Conservation (phyloP, 2,329 filamentous ascomycete genomes). For the Epichloe gansuensis region DNA sequence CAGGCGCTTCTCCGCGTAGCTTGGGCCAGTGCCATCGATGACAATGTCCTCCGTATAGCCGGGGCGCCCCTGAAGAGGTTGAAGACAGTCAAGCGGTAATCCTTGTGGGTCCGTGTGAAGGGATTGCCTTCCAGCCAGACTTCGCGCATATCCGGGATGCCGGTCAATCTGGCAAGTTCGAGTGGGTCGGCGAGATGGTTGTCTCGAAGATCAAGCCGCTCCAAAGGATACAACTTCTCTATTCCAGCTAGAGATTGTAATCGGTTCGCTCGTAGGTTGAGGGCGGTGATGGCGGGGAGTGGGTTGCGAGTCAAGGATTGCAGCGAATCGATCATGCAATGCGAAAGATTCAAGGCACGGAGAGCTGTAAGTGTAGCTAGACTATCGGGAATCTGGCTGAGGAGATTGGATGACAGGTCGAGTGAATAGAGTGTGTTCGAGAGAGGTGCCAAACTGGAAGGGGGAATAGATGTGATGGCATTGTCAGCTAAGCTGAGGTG, state of each 20-base stretch:
- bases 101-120: conserved; percentile 74
- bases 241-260: conserved; percentile 79
- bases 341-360: conserved; percentile 84
- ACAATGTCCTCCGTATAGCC: conserved; percentile 84
- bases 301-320: conserved; percentile 78
- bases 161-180: conserved; percentile 79
- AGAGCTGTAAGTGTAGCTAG: conserved; percentile 74
- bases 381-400: conserved; percentile 88
- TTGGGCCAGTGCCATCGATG: conserved; percentile 74
- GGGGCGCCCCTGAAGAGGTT: conserved; percentile 82
- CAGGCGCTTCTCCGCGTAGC: conserved; percentile 74
- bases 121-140: conserved; percentile 90
- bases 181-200: conserved; percentile 85
- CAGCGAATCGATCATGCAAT: conserved; percentile 95
- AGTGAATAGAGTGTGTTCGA: conserved; percentile 83
- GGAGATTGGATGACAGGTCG: conserved; percentile 85
- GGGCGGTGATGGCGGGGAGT: conserved; percentile 80
- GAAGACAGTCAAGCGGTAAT: conserved; percentile 84
- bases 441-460: conserved; percentile 65
- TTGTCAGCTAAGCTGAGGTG: conserved; percentile 91
- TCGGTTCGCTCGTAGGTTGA: conserved; percentile 84
- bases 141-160: conserved; percentile 82
- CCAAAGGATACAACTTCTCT: conserved; percentile 76
- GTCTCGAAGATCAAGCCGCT: conserved; percentile 82
- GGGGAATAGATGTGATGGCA: conserved; percentile 67